Percentiles rank a stretch among this genome's conserved stretches.
Evolutionary conservation across 108 stramenopile genomes (phyloP).

Genomic region (Pseudonitzschia multiseries): DNA sequence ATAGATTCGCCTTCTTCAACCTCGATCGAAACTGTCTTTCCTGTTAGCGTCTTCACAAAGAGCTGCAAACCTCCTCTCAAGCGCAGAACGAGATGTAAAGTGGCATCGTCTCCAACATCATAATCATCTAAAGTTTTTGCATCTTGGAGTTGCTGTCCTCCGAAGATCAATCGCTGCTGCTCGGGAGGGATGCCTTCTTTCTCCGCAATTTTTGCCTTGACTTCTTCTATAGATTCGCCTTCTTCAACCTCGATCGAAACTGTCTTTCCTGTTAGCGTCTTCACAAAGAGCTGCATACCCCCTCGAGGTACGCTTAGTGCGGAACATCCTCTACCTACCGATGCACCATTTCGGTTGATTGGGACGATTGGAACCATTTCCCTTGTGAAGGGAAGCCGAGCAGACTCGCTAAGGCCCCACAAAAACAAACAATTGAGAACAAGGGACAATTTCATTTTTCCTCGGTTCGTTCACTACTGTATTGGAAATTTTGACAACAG

Average conservation of each 20-base stretch:
- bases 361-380: neutral
- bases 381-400: constrained; percentile 22
- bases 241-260: constrained; percentile 96
- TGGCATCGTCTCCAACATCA: constrained; percentile 93
- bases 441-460: constrained; percentile 22
- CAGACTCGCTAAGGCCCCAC: neutral
- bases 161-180: constrained; percentile 95
- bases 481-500: no score
- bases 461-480: no score
- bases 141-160: constrained; percentile 97
- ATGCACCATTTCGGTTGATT: neutral
- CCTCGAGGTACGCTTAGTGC: constrained; percentile 46
- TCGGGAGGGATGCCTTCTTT: constrained; percentile 97
- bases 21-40: constrained; percentile 93
- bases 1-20: constrained; percentile 97
- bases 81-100: constrained; percentile 91
- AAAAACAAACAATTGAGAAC: constrained; percentile 2
- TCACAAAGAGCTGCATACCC: constrained; percentile 96
- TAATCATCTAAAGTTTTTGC: constrained; percentile 94
- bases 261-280: constrained; percentile 94
- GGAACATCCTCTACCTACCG: neutral
- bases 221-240: constrained; percentile 95
- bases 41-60: constrained; percentile 90
- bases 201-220: constrained; percentile 96
- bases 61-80: constrained; percentile 88